Percentiles rank a stretch among this genome's conserved stretches.
phyloP scores from a whole-genome alignment of 2,329 filamentous ascomycete species.

The Chaetomiaceae sp. region DNA sequence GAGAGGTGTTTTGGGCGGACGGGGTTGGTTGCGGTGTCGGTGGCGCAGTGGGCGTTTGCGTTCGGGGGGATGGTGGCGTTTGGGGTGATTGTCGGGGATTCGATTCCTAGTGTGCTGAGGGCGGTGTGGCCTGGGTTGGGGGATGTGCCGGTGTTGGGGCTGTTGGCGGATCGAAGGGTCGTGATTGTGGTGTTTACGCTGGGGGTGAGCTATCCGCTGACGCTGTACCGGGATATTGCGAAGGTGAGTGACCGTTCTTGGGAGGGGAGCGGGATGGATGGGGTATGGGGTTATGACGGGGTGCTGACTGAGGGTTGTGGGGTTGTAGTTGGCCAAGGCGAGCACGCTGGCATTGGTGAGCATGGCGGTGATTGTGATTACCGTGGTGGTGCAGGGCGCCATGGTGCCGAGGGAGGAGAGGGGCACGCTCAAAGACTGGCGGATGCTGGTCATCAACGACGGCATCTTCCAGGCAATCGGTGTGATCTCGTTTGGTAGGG shows the following conservation, averaged over 20 bases:
- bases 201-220: slow-evolving; percentile 82
- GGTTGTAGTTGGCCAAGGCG: slow-evolving; percentile 77
- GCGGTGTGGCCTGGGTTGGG: slow-evolving; percentile 74
- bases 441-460: slow-evolving; percentile 70
- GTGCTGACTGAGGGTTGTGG: slow-evolving; percentile 4
- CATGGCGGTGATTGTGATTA: slow-evolving; percentile 85
- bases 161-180: slow-evolving; percentile 73
- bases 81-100: slow-evolving; percentile 94
- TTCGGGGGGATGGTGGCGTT: slow-evolving; percentile 99
- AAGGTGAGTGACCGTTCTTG: slow-evolving; percentile 57
- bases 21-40: slow-evolving; percentile 77
- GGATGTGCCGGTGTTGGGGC: slow-evolving; percentile 68
- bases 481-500: slow-evolving; percentile 89
- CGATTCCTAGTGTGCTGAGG: slow-evolving; percentile 81
- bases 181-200: slow-evolving; percentile 85
- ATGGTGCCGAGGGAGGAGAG: slow-evolving; percentile 64
- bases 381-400: slow-evolving; percentile 78
- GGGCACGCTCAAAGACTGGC: slow-evolving; percentile 59
- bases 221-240: slow-evolving; percentile 91
- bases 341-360: slow-evolving; percentile 87
- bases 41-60: slow-evolving; percentile 97
- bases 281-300: no score
- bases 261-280: not conserved
- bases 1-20: slow-evolving; percentile 88
- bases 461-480: slow-evolving; percentile 95